Percentiles rank a stretch among this genome's conserved stretches.
phyloP scores from a whole-genome alignment of 2,329 filamentous ascomycete genomes.

The Xylaria sp. region DNA sequence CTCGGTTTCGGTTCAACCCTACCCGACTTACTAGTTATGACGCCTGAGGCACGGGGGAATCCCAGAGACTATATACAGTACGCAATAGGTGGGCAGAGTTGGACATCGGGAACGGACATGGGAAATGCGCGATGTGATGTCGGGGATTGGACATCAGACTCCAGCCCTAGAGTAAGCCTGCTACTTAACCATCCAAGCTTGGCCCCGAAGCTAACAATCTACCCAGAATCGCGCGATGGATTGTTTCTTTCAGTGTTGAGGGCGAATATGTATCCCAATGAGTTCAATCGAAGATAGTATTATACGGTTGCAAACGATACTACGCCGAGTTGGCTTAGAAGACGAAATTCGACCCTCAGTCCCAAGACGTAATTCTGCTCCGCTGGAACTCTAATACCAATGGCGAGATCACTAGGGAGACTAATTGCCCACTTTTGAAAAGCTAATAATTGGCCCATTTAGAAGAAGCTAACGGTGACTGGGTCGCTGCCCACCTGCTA shows the following conservation, averaged over 20 bases:
- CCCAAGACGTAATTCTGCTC: no score
- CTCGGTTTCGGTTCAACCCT: neutral
- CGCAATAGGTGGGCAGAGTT: constrained; percentile 12
- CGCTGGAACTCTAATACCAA: no score
- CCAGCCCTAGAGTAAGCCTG: neutral
- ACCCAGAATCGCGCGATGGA: constrained; percentile 4
- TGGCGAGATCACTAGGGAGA: neutral
- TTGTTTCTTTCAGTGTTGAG: neutral
- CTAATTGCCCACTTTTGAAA: neutral
- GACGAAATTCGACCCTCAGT: no score
- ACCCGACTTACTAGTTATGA: constrained; percentile 3
- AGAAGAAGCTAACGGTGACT: neutral
- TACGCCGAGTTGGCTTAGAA: no score
- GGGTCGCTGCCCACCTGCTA: neutral
- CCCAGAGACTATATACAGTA: constrained; percentile 19
- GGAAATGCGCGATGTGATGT: constrained; percentile 6
- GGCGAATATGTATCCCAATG: neutral
- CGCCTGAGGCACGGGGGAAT: constrained; percentile 3
- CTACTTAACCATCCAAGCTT: neutral
- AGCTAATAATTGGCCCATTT: neutral
- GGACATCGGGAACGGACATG: neutral
- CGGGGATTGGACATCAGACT: neutral
- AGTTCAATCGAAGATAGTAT: neutral
- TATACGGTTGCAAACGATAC: no score
- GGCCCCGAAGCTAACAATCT: neutral